A percentile compares a stretch with the other conserved stretches of the same genome.
Evolutionary conservation across 2,329 filamentous ascomycete species (phyloP).

Genomic region (Hymenoscyphus fraxineus): DNA sequence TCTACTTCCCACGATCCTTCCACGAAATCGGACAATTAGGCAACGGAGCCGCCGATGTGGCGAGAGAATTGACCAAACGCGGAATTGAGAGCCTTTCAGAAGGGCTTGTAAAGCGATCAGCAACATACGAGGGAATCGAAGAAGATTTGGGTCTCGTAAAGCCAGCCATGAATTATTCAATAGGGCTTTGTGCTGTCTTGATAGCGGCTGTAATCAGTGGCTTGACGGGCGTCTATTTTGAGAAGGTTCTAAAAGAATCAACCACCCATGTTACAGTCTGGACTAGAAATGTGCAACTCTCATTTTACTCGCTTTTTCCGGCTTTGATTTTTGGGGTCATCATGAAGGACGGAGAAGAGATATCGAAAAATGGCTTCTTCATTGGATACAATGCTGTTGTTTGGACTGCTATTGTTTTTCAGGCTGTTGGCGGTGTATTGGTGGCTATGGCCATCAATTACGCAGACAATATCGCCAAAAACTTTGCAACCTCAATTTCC

Average conservation of each 20-base stretch:
- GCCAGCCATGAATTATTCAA: slow-evolving; percentile 67
- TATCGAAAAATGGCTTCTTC: slow-evolving; percentile 85
- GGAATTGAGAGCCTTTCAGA: slow-evolving; percentile 39
- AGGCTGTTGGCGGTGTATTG: slow-evolving; percentile 81
- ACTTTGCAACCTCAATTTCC: slow-evolving; percentile 88
- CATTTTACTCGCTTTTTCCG: slow-evolving; percentile 89
- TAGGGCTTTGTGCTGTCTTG: slow-evolving; percentile 76
- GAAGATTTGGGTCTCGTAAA: slow-evolving; percentile 51
- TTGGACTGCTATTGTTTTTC: slow-evolving; percentile 78
- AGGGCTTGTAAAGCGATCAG: slow-evolving; percentile 64
- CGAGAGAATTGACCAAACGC: slow-evolving; percentile 48
- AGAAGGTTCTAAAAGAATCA: slow-evolving; percentile 90
- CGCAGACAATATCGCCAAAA: slow-evolving; percentile 87
- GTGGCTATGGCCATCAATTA: slow-evolving; percentile 78
- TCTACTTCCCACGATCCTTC: slow-evolving; percentile 73
- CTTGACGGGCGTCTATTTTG: slow-evolving; percentile 80
- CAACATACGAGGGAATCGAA: slow-evolving; percentile 86
- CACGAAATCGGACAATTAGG: slow-evolving; percentile 69
- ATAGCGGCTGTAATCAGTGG: slow-evolving; percentile 77
- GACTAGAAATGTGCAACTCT: slow-evolving; percentile 92
- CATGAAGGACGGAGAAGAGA: slow-evolving; percentile 80
- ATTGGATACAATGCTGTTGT: slow-evolving; percentile 91
- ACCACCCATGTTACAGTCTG: slow-evolving; percentile 73
- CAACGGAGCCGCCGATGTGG: slow-evolving; percentile 47
- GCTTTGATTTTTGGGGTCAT: slow-evolving; percentile 82